Base-by-base conservation (phyloP, 2,329 filamentous ascomycete genomes). In the Aspergillus caelatus region DNA sequence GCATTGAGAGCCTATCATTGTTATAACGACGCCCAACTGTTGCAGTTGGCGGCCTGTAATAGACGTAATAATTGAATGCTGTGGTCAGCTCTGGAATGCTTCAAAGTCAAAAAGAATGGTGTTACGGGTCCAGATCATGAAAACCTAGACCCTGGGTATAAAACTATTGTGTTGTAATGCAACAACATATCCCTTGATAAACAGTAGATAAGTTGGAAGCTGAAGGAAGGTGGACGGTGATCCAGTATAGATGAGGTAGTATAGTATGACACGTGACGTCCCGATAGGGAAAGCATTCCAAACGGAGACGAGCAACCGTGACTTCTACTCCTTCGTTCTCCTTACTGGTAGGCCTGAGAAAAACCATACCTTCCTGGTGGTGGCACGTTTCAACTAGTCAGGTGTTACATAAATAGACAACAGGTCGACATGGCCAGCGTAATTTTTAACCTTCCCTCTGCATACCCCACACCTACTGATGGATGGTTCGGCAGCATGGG, bases 401-500 rank as follows among this genome's bases (percentile, higher is more conserved):
- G 12, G 52, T 39, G 52, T 39, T 55, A 12, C 14, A 55, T 55
- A 55, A 32, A 39, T 55, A 36, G n/a, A 55, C 34, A 30, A 39
- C 34, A 55, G 52, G 30, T 63, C 61, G 64, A 48, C 36, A 77
- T 77, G 75, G 71, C 72, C 58, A 76, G 74, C 62, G 75, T 77
- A 68, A 68, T 67, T 58, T 52, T 59, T 48, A 32, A 52, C 45
- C 34, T 56, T 55, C n/a, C 46, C 14, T 52, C 28, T 54, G 54
- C 21, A 30, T 43, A 21, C 26, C 43, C 58, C 48, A 57, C 30
- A 45, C n/a, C 43, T 62, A 56, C 65, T 72, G 63, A 70, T 56
- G 57, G 58, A 64, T 74, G 71, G 70, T 58, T 65, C 65, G 67
- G 65, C 80, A 97, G 93, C 94, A 97, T 85, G 93, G 92, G 75